Conservation (phyloP, 1,139 yeast species). For the Blastobotrys malaysiensis region DNA sequence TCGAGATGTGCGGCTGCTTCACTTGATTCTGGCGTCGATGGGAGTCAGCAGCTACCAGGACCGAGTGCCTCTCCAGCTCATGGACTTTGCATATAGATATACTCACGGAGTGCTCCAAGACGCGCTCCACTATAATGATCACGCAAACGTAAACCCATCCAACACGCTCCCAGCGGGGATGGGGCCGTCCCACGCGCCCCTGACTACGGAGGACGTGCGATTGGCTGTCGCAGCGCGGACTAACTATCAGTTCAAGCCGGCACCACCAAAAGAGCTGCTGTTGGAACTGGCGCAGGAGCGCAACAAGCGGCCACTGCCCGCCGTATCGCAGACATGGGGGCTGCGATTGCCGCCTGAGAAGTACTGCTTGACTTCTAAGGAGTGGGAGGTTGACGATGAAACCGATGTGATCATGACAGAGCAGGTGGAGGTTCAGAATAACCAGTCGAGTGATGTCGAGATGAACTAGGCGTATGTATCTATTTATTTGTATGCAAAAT, state of each 20-base stretch:
- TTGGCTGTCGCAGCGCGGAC: conserved; percentile 91
- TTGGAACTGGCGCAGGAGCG: conserved; percentile 89
- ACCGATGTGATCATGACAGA: conserved; percentile 18
- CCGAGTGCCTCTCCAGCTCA: conserved; percentile 87
- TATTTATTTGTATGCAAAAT: no score
- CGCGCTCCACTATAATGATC: conserved; percentile 84
- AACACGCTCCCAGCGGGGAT: conserved; percentile 36
- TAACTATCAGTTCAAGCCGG: conserved; percentile 91
- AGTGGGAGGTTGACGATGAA: conserved; percentile 57
- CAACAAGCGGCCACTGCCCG: conserved; percentile 84
- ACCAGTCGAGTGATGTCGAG: conserved; percentile 1
- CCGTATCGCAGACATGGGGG: conserved; percentile 90
- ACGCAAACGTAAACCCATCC: conserved; percentile 37
- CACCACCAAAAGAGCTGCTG: conserved; percentile 87
- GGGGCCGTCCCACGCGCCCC: conserved; percentile 43
- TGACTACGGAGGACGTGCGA: conserved; percentile 84
- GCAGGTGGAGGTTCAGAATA: neutral
- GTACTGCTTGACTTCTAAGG: conserved; percentile 83
- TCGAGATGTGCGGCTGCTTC: conserved; percentile 84
- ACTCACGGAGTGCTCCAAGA: conserved; percentile 83
- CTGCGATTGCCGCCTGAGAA: conserved; percentile 94
- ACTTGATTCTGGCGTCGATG: conserved; percentile 87
- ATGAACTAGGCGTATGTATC: neutral
- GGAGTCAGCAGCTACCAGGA: conserved; percentile 91
- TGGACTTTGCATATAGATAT: conserved; percentile 94